Evolutionary conservation across 208 protist species (phyloP).

Genomic region (Trypanosoma melophagium): DNA sequence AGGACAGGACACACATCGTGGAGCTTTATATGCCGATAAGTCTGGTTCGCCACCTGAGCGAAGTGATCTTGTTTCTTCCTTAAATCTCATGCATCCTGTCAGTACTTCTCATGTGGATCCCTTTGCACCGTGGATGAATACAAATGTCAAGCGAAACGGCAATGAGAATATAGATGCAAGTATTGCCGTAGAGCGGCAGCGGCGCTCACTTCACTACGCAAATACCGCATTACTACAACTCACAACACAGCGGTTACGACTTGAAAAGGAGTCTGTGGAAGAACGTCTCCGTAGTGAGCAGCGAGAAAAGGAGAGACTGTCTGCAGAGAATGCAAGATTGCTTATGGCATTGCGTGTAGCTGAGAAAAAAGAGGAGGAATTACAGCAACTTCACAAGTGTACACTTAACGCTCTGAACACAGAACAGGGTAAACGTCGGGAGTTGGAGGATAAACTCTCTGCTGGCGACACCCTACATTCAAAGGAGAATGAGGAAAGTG

Average conservation of each 20-base stretch:
- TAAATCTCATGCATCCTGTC: too few species aligned
- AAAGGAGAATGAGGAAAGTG: not conserved
- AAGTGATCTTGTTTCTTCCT: too few species aligned
- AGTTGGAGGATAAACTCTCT: slow-evolving; percentile 35
- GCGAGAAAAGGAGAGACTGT: slow-evolving; percentile 38
- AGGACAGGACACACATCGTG: not conserved
- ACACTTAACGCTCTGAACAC: slow-evolving; percentile 19
- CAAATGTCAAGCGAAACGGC: not conserved
- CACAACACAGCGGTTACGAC: slow-evolving; percentile 42
- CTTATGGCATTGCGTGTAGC: slow-evolving; percentile 32
- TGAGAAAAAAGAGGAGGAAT: slow-evolving; percentile 21
- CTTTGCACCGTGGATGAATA: not conserved
- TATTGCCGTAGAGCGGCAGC: not conserved
- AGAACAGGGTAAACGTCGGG: slow-evolving; percentile 26
- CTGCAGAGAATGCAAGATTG: slow-evolving; percentile 41
- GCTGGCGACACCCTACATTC: not conserved
- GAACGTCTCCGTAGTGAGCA: slow-evolving; percentile 33
- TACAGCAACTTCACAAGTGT: slow-evolving; percentile 23
- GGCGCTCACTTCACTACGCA: slow-evolving; percentile 11
- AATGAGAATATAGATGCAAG: too few species aligned
- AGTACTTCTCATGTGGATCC: slow-evolving; percentile 9
- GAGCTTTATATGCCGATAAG: not conserved
- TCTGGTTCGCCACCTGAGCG: not conserved
- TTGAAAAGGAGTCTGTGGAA: slow-evolving; percentile 42
- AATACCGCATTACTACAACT: slow-evolving; percentile 48